phyloP scores from a whole-genome alignment of 805 yeast species.

The Cyberlindnera samutprakarnensis region DNA sequence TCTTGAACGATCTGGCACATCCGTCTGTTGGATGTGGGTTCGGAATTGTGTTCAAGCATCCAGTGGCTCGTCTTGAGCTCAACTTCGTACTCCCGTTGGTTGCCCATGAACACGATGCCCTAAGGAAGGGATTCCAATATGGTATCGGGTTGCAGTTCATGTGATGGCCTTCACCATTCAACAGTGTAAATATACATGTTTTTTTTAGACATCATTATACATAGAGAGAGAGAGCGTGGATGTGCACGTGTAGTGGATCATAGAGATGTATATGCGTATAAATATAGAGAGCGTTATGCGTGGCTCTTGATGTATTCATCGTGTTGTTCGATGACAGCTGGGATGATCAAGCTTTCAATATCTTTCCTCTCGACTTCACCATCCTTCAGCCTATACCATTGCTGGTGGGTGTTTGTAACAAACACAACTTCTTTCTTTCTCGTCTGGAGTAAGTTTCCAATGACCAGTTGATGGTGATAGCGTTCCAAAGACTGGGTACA shows the following conservation, averaged over 20 bases:
- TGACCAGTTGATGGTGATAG: constrained; percentile 88
- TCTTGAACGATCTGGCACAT: constrained; percentile 23
- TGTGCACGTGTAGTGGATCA: no score
- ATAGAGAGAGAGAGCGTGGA: no score
- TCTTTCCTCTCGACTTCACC: constrained; percentile 44
- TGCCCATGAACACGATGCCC: constrained; percentile 39
- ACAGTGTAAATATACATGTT: constrained; percentile 1
- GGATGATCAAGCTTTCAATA: constrained; percentile 76
- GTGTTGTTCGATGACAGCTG: constrained; percentile 64
- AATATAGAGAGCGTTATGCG: background rate
- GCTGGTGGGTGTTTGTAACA: constrained; percentile 40
- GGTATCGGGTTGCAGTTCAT: constrained; percentile 57
- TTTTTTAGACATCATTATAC: no score
- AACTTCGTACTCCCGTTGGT: constrained; percentile 56
- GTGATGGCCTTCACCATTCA: no score
- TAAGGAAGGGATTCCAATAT: constrained; percentile 59
- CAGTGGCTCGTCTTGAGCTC: constrained; percentile 61
- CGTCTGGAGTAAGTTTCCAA: constrained; percentile 86
- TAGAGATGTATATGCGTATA: constrained; percentile 1
- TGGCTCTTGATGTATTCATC: constrained; percentile 4
- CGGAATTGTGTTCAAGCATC: constrained; percentile 56
- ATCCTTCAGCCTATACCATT: constrained; percentile 46
- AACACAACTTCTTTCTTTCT: constrained; percentile 85
- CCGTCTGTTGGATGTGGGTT: constrained; percentile 50
- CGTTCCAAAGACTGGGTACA: constrained; percentile 73